A percentile compares a stretch with the other conserved stretches of the same genome.
Conservation (phyloP, 2,329 filamentous ascomycete species). For the Sodiomyces alkalinus region DNA sequence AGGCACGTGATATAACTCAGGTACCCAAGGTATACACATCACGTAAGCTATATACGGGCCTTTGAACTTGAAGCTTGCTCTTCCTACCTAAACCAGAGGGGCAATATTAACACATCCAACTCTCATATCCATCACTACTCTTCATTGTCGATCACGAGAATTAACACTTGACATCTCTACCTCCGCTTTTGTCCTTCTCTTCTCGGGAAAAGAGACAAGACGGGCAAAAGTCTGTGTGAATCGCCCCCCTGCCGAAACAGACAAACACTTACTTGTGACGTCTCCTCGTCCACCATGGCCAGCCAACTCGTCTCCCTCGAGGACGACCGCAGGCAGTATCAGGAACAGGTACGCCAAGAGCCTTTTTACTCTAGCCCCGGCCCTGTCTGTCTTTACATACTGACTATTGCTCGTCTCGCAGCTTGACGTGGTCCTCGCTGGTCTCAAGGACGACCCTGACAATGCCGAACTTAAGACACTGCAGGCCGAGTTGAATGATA, state of each 20-base stretch:
- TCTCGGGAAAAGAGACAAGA: background rate
- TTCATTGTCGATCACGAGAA: no score
- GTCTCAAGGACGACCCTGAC: constrained; percentile 66
- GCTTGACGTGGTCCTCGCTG: constrained; percentile 64
- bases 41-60: no score
- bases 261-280: no score
- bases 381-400: constrained; percentile 2
- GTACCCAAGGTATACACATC: no score
- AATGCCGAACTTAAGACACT: constrained; percentile 65
- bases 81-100: no score
- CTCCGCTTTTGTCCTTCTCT: background rate
- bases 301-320: constrained; percentile 27
- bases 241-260: background rate
- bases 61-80: no score
- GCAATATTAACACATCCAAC: no score
- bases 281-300: constrained; percentile 7
- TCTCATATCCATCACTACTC: no score
- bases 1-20: no score
- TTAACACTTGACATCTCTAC: background rate
- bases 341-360: constrained; percentile 42
- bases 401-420: constrained; percentile 18
- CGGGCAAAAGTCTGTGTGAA: no score
- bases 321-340: constrained; percentile 36
- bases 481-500: constrained; percentile 66
- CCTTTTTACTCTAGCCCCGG: no score